Evolutionary conservation across 768 basidiomycete species (phyloP), one percentile per base, ranked within the genome.

Genomic region (Xerocomus potaroensis): DNA sequence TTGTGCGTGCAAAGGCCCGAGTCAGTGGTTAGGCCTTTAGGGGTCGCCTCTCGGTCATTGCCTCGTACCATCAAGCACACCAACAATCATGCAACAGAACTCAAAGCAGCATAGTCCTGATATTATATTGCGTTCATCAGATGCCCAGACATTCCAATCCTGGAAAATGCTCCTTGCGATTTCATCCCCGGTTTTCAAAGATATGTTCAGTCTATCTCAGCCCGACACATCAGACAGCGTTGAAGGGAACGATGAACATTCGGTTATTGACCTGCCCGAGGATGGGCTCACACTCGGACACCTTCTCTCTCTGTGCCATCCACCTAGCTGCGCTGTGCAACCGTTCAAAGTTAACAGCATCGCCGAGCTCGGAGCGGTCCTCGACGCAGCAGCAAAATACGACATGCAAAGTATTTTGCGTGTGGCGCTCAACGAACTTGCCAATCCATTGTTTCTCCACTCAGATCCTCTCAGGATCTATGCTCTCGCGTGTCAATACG

Each of bases 191-290:
- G 24, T 58, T 0, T 59, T 60, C 39, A 16, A 18, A 3, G 42
- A 35, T 24, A 53, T 57, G 58, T 50, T 57, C 41, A 26, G 40
- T 15, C 14, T 59, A 15, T 43, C 57, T 12, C 54, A 50, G 16
- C n/a, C 43, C 19, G 41, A 46, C 2, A 6, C 26, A 27, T 27
- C 26, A 5, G 10, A 27, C 26, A 27, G 10, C 10, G 26, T 10
- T 10, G 30, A 15, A 5, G n/a, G 5, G 27, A 6, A 40, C 11
- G 41, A 48, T n/a, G 40, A 15, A 32, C 43, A 38, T 26, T 40
- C 45, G 0, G 47, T 50, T 21, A 15, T 57, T 9, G 45, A 57
- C 23, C 4, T 60, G 23, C 8, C 36, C n/a, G 58, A 57, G 23
- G 48, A 57, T 3, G 26, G 46, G n/a, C 7, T 5, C 30, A 47